Conservation (phyloP, 129 eudicot genomes). For the Pseudognaphalium luteoalbum region DNA sequence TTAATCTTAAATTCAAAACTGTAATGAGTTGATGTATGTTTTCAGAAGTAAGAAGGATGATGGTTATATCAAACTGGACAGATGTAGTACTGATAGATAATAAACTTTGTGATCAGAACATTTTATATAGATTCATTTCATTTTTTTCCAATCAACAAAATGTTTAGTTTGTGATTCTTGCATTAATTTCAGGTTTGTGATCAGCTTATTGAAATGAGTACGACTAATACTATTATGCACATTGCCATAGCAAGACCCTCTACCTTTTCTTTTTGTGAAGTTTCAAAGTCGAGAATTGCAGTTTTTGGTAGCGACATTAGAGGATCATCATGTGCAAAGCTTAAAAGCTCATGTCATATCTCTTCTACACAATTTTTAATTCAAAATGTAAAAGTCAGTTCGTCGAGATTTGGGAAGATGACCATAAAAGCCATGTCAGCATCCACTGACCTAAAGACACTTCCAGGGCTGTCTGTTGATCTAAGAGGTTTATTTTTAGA, state of each 20-base stretch:
- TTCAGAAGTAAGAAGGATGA: too few relatives aligned
- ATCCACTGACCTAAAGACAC: not conserved
- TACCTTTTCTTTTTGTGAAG: not conserved
- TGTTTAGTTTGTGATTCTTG: too few relatives aligned
- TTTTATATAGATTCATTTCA: too few relatives aligned
- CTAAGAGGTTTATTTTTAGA: not conserved
- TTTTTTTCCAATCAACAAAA: too few relatives aligned
- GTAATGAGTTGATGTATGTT: too few relatives aligned
- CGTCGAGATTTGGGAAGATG: not conserved
- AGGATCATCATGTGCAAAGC: not conserved
- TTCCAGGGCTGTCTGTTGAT: slow-evolving; percentile 14
- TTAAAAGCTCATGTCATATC: not conserved
- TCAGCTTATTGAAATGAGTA: not conserved
- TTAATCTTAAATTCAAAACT: too few relatives aligned
- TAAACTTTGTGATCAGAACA: too few relatives aligned
- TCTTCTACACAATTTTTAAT: not conserved
- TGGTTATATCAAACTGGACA: too few relatives aligned
- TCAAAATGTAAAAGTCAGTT: not conserved
- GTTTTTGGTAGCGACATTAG: not conserved
- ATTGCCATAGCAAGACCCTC: slow-evolving; percentile 7
- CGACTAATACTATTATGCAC: not conserved
- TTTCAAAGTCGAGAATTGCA: not conserved
- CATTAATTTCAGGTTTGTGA: not conserved
- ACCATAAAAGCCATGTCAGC: slow-evolving; percentile 10
- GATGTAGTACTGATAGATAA: too few relatives aligned